Evolutionary conservation across 345 rosid species (phyloP).

Genomic region (Bruguiera parviflora): DNA sequence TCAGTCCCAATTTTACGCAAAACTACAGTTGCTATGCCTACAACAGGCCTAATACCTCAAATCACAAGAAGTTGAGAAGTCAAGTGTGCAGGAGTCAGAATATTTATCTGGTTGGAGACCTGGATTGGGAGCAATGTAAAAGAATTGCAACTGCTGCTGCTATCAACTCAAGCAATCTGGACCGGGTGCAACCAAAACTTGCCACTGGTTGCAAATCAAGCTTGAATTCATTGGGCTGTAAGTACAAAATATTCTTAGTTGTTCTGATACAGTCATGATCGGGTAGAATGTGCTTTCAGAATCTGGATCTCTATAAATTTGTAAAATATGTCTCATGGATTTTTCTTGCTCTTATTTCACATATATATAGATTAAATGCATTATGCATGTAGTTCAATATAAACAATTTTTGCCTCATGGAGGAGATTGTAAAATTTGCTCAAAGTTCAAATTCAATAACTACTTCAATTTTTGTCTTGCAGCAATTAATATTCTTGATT

Average conservation of each 20-base stretch:
- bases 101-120: conserved; percentile 39
- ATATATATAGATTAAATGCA: not conserved
- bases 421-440: not conserved
- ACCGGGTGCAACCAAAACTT: conserved; percentile 15
- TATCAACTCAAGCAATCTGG: conserved; percentile 35
- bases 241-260: conserved; percentile 5
- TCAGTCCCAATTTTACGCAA: conserved; percentile 35
- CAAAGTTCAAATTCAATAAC: not conserved
- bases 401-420: not conserved
- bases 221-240: conserved; percentile 29
- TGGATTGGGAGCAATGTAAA: conserved; percentile 50
- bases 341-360: not conserved
- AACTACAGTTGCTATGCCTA: conserved; percentile 44
- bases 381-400: not conserved
- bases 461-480: conserved; percentile 18
- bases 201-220: conserved; percentile 29
- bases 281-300: not conserved
- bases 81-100: conserved; percentile 12
- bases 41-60: not conserved
- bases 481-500: conserved; percentile 33
- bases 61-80: conserved; percentile 13
- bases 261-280: not conserved
- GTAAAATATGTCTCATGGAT: not conserved
- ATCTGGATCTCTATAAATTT: not conserved
- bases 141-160: conserved; percentile 46